A percentile compares a stretch with the other conserved stretches of the same genome.
Evolutionary conservation across 768 basidiomycete genomes (phyloP).

Genomic region (Xanthoconium purpureum): DNA sequence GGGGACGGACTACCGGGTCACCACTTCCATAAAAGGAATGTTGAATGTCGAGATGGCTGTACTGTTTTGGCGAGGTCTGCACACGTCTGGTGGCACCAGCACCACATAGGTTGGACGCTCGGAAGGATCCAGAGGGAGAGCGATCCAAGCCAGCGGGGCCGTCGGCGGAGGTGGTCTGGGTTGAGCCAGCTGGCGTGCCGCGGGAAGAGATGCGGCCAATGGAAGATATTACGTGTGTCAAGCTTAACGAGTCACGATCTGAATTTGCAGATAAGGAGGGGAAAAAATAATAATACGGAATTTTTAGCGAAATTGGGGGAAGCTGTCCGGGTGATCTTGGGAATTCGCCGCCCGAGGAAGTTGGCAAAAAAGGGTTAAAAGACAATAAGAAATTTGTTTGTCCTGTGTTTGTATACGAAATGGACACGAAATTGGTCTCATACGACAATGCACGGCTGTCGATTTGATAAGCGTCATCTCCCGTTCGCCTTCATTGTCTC

Average conservation of each 20-base stretch:
- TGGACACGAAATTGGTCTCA: conserved; percentile 38
- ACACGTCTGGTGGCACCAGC: conserved; percentile 4
- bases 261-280: conserved; percentile 32
- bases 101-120: neutral
- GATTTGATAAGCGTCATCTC: conserved; percentile 32
- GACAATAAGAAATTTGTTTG: conserved; percentile 50
- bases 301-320: conserved; percentile 27
- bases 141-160: conserved; percentile 22
- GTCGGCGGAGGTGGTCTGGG: conserved; percentile 30
- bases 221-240: conserved; percentile 31
- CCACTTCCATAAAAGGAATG: conserved; percentile 25
- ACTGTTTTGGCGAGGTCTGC: neutral
- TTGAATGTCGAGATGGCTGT: conserved; percentile 22
- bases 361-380: conserved; percentile 31
- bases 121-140: conserved; percentile 17
- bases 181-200: conserved; percentile 21
- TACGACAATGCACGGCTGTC: conserved; percentile 26
- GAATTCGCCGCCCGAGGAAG: conserved; percentile 37
- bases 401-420: conserved; percentile 39
- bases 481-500: conserved; percentile 34
- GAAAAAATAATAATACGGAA: conserved; percentile 30
- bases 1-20: conserved; percentile 21
- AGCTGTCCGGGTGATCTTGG: conserved; percentile 26
- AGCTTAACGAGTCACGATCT: conserved; percentile 32
- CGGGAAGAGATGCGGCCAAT: conserved; percentile 29